Percentiles rank a stretch among this genome's conserved stretches.
Conservation (phyloP, 352 stramenopile genomes). For the Phytopythium cucurbitacearum region DNA sequence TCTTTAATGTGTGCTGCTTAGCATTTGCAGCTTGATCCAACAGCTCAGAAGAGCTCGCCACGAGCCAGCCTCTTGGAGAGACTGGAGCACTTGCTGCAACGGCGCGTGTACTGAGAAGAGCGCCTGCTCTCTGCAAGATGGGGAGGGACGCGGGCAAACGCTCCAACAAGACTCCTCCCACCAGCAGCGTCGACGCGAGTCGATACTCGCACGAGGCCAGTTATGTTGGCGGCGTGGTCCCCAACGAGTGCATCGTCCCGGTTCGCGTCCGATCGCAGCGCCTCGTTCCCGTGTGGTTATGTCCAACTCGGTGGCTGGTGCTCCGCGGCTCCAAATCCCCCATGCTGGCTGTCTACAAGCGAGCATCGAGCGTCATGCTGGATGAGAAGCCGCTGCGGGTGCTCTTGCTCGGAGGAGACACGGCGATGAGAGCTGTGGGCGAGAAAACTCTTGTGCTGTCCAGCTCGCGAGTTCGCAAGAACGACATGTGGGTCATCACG, state of each 20-base stretch:
- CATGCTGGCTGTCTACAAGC: slow-evolving; percentile 47
- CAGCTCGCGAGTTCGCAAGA: slow-evolving; percentile 42
- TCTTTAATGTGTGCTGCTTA: too few relatives aligned
- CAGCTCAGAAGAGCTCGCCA: slow-evolving; percentile 2
- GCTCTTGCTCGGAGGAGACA: slow-evolving; percentile 50
- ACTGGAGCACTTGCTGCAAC: too few relatives aligned
- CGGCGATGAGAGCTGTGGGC: slow-evolving; percentile 28
- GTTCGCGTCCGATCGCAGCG: slow-evolving; percentile 44
- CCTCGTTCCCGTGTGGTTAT: slow-evolving; percentile 51
- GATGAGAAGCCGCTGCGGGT: slow-evolving; percentile 42
- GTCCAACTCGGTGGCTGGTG: slow-evolving; percentile 49
- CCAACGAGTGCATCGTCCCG: slow-evolving; percentile 43
- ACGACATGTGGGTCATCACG: slow-evolving; percentile 45
- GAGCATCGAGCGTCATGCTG: slow-evolving; percentile 19
- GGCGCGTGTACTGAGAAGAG: too few relatives aligned
- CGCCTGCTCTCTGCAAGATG: too few relatives aligned
- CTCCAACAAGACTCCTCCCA: slow-evolving; percentile 2
- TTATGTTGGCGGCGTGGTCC: slow-evolving; percentile 22
- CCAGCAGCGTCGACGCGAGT: slow-evolving; percentile 3
- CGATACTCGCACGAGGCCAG: neutral
- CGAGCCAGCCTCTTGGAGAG: neutral
- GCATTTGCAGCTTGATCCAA: too few relatives aligned
- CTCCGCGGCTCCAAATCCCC: slow-evolving; percentile 59
- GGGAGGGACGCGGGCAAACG: neutral
- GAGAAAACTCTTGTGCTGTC: slow-evolving; percentile 44